Evolutionary conservation across 352 stramenopile species (phyloP).

Genomic region (Pythium apleroticum): DNA sequence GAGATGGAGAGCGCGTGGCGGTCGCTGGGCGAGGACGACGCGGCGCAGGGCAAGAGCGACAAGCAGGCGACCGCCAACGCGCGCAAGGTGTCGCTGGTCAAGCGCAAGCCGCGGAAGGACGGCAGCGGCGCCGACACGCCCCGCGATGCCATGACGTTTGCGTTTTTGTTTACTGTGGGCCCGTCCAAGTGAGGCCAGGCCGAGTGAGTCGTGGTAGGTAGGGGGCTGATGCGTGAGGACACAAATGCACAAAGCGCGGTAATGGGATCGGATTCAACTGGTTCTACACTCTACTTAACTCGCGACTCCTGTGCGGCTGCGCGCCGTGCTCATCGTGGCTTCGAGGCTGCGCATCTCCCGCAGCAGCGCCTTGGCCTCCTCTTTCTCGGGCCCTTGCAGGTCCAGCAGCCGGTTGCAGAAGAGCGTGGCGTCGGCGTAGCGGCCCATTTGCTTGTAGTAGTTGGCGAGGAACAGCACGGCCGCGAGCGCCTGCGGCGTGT

Average conservation of each 20-base stretch:
- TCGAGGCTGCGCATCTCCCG: constrained; percentile 77
- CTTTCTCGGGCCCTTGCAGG: constrained; percentile 75
- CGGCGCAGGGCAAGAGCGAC: neutral
- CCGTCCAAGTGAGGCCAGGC: neutral
- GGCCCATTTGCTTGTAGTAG: constrained; percentile 77
- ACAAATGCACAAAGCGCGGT: too few relatives aligned
- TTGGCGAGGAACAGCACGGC: constrained; percentile 78
- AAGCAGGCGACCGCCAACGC: constrained; percentile 6
- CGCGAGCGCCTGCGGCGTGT: constrained; percentile 61
- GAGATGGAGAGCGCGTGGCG: constrained; percentile 31
- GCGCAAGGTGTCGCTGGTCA: constrained; percentile 33
- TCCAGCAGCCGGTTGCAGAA: constrained; percentile 82
- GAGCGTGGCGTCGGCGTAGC: constrained; percentile 50
- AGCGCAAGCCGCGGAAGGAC: constrained; percentile 31
- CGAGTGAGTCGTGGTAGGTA: too few relatives aligned
- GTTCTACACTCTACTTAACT: too few relatives aligned
- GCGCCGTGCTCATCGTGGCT: constrained; percentile 19
- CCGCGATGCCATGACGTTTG: constrained; percentile 28
- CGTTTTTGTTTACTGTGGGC: constrained; percentile 33
- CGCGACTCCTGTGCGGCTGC: neutral
- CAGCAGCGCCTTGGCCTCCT: constrained; percentile 80
- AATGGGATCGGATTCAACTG: too few relatives aligned
- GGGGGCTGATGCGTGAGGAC: too few relatives aligned
- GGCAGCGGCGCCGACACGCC: neutral
- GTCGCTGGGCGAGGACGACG: constrained; percentile 8